phyloP scores from a whole-genome alignment of 1,284 basidiomycete genomes.

The Mycena citricolor region DNA sequence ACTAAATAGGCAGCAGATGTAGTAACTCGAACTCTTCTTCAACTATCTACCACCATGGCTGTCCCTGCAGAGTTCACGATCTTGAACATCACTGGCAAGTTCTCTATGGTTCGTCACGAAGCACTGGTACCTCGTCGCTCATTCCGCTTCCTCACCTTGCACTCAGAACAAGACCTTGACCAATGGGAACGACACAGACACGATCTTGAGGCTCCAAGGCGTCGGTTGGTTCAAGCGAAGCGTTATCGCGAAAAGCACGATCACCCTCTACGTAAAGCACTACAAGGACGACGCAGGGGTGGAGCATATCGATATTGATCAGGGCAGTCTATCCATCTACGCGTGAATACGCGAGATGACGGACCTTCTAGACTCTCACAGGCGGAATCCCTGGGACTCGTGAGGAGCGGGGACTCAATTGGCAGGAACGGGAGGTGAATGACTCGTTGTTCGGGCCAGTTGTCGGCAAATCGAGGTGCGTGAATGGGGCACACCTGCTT shows the following conservation, averaged over 20 bases:
- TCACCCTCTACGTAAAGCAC: conserved; percentile 59
- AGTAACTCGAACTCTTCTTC: no score
- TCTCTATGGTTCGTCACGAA: conserved; percentile 36
- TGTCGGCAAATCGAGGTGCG: conserved; percentile 49
- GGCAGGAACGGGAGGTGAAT: conserved; percentile 46
- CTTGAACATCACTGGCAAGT: conserved; percentile 42
- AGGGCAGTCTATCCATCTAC: conserved; percentile 9
- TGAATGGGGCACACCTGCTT: no score
- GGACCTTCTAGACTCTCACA: conserved; percentile 48
- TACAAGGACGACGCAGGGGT: conserved; percentile 52
- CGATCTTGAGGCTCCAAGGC: conserved; percentile 59
- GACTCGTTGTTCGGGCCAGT: conserved; percentile 59
- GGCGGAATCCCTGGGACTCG: conserved; percentile 56
- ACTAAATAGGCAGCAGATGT: no score
- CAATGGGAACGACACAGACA: conserved; percentile 52
- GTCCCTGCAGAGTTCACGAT: conserved; percentile 47
- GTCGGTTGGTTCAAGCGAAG: conserved; percentile 61
- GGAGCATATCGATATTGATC: conserved; percentile 61
- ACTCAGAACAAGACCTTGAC: conserved; percentile 56
- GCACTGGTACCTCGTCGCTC: neutral
- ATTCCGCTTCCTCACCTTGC: neutral
- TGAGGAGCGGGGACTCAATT: conserved; percentile 53
- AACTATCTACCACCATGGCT: conserved; percentile 42
- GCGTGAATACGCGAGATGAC: no score
- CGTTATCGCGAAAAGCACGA: conserved; percentile 48